Evolutionary conservation across 1,284 basidiomycete genomes (phyloP), one percentile per base, ranked within the genome.

Genomic region (Vanrija sp.): DNA sequence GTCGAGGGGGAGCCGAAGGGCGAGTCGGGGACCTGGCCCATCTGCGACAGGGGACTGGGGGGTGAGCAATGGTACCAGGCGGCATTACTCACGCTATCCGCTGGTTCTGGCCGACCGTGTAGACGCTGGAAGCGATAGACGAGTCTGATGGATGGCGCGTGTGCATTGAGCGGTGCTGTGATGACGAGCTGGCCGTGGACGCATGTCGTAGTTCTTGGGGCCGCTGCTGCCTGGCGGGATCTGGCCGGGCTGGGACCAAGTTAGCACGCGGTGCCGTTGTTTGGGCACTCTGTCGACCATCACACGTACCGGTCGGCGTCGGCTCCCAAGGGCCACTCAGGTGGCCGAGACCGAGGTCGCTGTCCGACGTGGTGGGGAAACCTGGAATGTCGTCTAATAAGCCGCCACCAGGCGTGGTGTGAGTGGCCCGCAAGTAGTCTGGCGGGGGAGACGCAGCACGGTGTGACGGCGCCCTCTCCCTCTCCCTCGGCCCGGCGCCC

Each of bases 81-180:
- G 6, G 9, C 31, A 36, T 48, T 50, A 63, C 41, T 55, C 43
- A 57, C 59, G 45, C 55, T 48, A 57, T 51, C 19, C 53, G 37
- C 24, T 45, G 37, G 23, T 31, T 31, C 31, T 54, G 49, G 9
- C 48, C 47, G 23, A 60, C 46, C 4, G 73, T 72, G 53, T 72
- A 69, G 19, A 64, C 62, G 23, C 67, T 72, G 49, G 72, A 72
- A 0, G 67, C 47, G 2, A 76, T 60, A 3, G 71, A 73, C 20
- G 73, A 69, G 44, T 75, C 74, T 2, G 71, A 73, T 10, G 65
- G 61, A 61, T 71, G 70, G 10, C 73, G 62, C 24, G 63, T 53
- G 56, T 76, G 74, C 46, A 59, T 57, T 47, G 36, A 18, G 23
- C 41, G 47, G 10, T 41, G 18, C 4, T 31, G 22, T 22, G 43